Percentiles rank a stretch among this genome's conserved stretches.
Conservation (phyloP, 768 basidiomycete genomes). For the Pulveroboletus ravenelii region DNA sequence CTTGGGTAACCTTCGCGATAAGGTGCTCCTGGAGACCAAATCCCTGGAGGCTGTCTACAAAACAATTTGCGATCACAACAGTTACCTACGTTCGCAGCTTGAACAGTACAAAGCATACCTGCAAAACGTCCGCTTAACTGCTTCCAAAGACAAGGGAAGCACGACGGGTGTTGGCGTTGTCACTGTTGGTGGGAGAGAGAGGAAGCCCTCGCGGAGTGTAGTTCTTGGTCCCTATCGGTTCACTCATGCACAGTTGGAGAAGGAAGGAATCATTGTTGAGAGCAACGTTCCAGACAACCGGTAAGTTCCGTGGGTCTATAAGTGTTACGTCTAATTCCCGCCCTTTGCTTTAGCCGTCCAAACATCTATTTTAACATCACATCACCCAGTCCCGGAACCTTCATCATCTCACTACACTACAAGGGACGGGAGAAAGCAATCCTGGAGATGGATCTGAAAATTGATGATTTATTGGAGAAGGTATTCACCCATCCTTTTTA, state of each 20-base stretch:
- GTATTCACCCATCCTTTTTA: conserved; percentile 37
- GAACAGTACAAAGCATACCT: conserved; percentile 99
- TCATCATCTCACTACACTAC: conserved; percentile 98
- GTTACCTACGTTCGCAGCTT: conserved; percentile 90
- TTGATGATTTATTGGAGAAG: conserved; percentile 97
- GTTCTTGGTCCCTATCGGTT: conserved; percentile 95
- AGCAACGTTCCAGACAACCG: conserved; percentile 99
- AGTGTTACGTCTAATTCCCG: not conserved
- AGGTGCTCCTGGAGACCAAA: conserved; percentile 88
- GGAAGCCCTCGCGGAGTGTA: conserved; percentile 80
- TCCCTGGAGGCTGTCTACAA: conserved; percentile 97
- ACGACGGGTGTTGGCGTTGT: conserved; percentile 91
- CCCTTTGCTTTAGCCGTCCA: conserved; percentile 58
- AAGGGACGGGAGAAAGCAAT: conserved; percentile 99
- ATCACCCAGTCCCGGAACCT: conserved; percentile 95
- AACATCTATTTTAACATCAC: conserved; percentile 99
- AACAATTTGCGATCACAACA: conserved; percentile 99
- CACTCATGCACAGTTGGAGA: conserved; percentile 96
- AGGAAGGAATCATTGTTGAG: conserved; percentile 98
- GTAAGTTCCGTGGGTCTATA: conserved; percentile 38
- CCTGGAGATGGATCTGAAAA: conserved; percentile 98
- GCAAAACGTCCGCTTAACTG: conserved; percentile 90
- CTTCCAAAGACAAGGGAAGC: conserved; percentile 83
- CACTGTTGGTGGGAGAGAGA: conserved; percentile 94
- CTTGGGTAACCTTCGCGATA: conserved; percentile 93